Percentiles rank a stretch among this genome's conserved stretches.
These are phyloP conservation scores for Hypoxylon sp. DNA, from an alignment of 2,329 filamentous ascomycete species.

Conservation along the genomic window DNA sequence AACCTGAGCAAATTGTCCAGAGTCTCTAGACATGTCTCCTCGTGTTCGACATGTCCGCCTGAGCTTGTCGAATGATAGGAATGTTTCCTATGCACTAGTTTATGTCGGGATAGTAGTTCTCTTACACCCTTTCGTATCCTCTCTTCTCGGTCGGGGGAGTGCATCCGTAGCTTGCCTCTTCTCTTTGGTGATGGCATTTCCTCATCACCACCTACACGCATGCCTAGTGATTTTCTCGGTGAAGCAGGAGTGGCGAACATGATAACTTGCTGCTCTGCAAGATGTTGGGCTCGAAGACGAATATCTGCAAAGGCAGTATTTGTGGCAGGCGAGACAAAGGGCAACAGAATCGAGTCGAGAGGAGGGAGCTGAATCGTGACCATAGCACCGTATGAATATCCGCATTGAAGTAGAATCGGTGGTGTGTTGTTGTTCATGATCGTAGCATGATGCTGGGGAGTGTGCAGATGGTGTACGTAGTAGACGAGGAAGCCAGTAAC, in stretches of 20 bases:
- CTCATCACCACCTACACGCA: conserved; percentile 62
- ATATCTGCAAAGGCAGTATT: conserved; percentile 74
- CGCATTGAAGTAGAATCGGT: conserved; percentile 64
- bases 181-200: conserved; percentile 50
- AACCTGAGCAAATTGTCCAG: conserved; percentile 50
- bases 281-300: conserved; percentile 70
- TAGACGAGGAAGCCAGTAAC: conserved; percentile 81
- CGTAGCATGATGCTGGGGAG: conserved; percentile 45
- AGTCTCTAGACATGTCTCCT: conserved; percentile 39
- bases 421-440: conserved; percentile 8
- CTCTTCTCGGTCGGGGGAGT: conserved; percentile 58
- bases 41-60: conserved; percentile 28
- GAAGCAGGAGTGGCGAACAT: conserved; percentile 50
- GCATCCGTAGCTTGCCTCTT: conserved; percentile 49
- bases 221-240: conserved; percentile 49
- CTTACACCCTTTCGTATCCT: conserved; percentile 56
- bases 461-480: conserved; percentile 71
- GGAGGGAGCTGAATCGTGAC: conserved; percentile 78
- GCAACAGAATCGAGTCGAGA: conserved; percentile 64
- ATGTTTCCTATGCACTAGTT: conserved; percentile 40
- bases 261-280: conserved; percentile 70
- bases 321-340: conserved; percentile 62
- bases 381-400: conserved; percentile 92
- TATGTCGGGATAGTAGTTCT: conserved; percentile 57
- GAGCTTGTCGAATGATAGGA: conserved; percentile 30